These are phyloP conservation scores for Leptoxyphium fumago DNA, from an alignment of 2,329 filamentous ascomycete species.

Conservation along the genomic window DNA sequence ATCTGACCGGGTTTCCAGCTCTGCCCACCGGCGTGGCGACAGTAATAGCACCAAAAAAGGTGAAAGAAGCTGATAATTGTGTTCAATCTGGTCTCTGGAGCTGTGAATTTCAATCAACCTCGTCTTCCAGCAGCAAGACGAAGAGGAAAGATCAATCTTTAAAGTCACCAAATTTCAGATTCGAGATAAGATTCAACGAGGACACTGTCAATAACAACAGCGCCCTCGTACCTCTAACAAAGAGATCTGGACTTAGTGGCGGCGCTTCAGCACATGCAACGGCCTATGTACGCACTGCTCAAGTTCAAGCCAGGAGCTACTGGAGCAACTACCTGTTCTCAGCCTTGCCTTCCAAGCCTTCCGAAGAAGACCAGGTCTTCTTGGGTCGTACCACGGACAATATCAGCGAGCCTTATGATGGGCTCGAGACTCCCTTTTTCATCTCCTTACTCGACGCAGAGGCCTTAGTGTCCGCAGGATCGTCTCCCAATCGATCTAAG, in stretches of 20 bases:
- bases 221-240: constrained; percentile 1
- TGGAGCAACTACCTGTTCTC: constrained; percentile 22
- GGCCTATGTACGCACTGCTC: background rate
- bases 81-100: constrained; percentile 66
- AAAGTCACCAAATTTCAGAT: constrained; percentile 61
- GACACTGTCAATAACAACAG: constrained; percentile 26
- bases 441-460: constrained; percentile 49
- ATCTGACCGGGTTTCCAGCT: constrained; percentile 71
- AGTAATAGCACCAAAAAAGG: constrained; percentile 57
- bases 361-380: constrained; percentile 60
- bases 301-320: constrained; percentile 13
- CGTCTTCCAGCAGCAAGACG: background rate
- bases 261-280: background rate
- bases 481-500: constrained; percentile 22
- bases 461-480: constrained; percentile 12
- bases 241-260: background rate
- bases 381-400: constrained; percentile 75
- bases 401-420: constrained; percentile 54
- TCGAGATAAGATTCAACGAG: constrained; percentile 55
- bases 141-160: constrained; percentile 42
- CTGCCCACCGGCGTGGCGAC: constrained; percentile 75
- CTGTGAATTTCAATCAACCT: constrained; percentile 53
- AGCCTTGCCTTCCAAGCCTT: constrained; percentile 43
- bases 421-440: constrained; percentile 80
- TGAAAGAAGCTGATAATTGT: constrained; percentile 50